phyloP scores from a whole-genome alignment of 2,329 filamentous ascomycete genomes.

The Coniochaeta sp. region DNA sequence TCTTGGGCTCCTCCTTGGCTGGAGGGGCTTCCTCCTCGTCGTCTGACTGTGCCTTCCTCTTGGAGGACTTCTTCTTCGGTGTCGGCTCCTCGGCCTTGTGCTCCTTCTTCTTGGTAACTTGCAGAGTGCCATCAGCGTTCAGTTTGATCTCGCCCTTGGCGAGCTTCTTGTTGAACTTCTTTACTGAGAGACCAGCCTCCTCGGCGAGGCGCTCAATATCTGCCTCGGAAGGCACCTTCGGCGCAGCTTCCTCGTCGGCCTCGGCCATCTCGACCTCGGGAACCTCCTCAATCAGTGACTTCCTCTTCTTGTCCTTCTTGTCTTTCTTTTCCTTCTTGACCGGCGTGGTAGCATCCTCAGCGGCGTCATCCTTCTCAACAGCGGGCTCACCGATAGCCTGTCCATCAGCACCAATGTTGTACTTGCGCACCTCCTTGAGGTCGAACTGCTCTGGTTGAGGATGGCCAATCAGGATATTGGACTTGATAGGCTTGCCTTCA shows the following conservation, averaged over 20 bases:
- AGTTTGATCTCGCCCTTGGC: conserved; percentile 68
- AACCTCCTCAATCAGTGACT: conserved; percentile 36
- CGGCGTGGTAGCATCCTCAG: conserved; percentile 10
- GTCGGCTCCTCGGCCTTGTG: conserved; percentile 56
- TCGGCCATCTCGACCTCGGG: conserved; percentile 27
- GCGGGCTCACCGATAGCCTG: conserved; percentile 54
- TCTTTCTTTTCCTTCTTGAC: conserved; percentile 16
- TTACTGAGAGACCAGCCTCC: conserved; percentile 60
- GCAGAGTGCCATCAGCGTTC: conserved; percentile 55
- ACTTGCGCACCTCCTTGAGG: conserved; percentile 86
- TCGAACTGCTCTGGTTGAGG: conserved; percentile 71
- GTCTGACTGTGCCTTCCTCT: conserved; percentile 63
- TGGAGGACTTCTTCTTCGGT: conserved; percentile 44
- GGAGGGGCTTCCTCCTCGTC: conserved; percentile 58
- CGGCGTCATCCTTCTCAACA: conserved; percentile 27
- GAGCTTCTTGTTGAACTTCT: conserved; percentile 72
- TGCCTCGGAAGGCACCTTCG: conserved; percentile 33
- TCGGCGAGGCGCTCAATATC: conserved; percentile 55
- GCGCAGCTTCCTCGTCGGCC: conserved; percentile 9
- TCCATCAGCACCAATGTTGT: conserved; percentile 91
- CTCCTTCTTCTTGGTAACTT: conserved; percentile 61
- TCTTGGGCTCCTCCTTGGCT: conserved; percentile 51
- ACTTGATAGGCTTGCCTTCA: conserved; percentile 83
- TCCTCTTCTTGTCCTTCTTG: conserved; percentile 39
- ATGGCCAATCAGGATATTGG: conserved; percentile 58